A percentile compares a stretch with the other conserved stretches of the same genome.
Evolutionary conservation across 2,329 filamentous ascomycete species (phyloP).

Genomic region (Claviceps lovelessii): DNA sequence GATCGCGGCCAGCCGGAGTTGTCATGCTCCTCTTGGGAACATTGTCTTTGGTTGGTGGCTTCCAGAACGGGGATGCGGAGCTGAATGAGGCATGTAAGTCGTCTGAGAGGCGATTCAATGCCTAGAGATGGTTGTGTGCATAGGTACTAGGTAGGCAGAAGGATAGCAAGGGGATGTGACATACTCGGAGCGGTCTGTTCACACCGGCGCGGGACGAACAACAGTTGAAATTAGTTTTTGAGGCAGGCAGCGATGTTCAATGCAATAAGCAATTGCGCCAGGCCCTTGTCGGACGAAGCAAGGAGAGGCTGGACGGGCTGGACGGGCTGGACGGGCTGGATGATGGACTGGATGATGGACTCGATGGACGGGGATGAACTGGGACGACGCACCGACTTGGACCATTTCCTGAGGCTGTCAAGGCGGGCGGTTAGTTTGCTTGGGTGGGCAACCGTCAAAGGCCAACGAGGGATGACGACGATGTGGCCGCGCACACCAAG

Average conservation of each 20-base stretch:
- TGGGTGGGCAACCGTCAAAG: background rate
- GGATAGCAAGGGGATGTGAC: constrained; percentile 15
- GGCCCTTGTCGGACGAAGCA: background rate
- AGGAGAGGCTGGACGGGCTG: background rate
- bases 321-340: too few species aligned
- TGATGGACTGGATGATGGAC: too few species aligned
- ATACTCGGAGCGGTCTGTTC: constrained; percentile 48
- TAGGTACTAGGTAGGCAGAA: background rate
- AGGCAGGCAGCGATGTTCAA: background rate
- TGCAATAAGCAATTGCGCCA: background rate
- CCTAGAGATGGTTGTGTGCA: background rate
- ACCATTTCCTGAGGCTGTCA: constrained; percentile 77
- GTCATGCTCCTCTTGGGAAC: constrained; percentile 34
- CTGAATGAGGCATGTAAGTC: constrained; percentile 29
- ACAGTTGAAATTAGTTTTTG: background rate
- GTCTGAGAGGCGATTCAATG: constrained; percentile 12
- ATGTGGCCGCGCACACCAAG: background rate
- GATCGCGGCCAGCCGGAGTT: constrained; percentile 34
- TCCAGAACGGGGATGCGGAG: constrained; percentile 81
- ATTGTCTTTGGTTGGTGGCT: constrained; percentile 40
- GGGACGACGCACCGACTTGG: constrained; percentile 68
- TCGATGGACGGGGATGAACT: background rate
- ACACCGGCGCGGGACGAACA: constrained; percentile 7
- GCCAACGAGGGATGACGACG: background rate
- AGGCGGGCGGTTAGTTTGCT: constrained; percentile 17